Percentiles rank a stretch among this genome's conserved stretches.
phyloP scores from a whole-genome alignment of 2,329 filamentous ascomycete species.

The Trichoderma brevicompactum region DNA sequence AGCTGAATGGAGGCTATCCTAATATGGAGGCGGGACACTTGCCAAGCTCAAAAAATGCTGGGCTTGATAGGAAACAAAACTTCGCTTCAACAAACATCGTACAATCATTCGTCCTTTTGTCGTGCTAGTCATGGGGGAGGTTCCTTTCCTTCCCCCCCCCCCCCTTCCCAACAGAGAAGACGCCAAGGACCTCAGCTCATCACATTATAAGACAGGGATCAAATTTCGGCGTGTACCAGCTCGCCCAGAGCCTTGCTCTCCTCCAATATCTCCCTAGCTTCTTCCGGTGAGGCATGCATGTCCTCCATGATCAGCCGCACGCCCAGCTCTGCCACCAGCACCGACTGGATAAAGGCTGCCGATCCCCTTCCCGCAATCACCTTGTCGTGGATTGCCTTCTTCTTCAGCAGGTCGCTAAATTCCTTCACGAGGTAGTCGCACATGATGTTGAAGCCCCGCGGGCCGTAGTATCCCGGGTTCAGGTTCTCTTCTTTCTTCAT shows the following conservation, averaged over 20 bases:
- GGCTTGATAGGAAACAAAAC: neutral
- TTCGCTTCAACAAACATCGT: neutral
- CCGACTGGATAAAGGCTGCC: slow-evolving; percentile 71
- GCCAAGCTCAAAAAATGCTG: neutral
- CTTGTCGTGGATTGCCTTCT: slow-evolving; percentile 64
- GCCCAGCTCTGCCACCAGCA: slow-evolving; percentile 75
- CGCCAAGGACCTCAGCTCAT: neutral
- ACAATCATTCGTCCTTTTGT: neutral
- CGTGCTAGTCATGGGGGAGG: neutral
- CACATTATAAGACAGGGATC: slow-evolving; percentile 20
- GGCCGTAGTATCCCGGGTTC: slow-evolving; percentile 83
- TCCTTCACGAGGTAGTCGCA: slow-evolving; percentile 67
- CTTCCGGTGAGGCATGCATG: slow-evolving; percentile 49
- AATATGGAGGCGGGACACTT: neutral
- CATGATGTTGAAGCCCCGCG: slow-evolving; percentile 72
- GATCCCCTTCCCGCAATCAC: slow-evolving; percentile 70
- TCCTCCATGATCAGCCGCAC: slow-evolving; percentile 61
- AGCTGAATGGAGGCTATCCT: neutral
- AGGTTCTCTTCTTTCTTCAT: slow-evolving; percentile 63
- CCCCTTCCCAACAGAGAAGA: neutral
- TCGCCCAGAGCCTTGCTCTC: slow-evolving; percentile 71
- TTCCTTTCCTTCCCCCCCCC: neutral
- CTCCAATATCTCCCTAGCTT: slow-evolving; percentile 61
- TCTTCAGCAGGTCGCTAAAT: slow-evolving; percentile 64
- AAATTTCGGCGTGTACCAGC: slow-evolving; percentile 65